Base-by-base conservation (phyloP, 495 filamentous ascomycete species). In the Aspergillus avenaceus region DNA sequence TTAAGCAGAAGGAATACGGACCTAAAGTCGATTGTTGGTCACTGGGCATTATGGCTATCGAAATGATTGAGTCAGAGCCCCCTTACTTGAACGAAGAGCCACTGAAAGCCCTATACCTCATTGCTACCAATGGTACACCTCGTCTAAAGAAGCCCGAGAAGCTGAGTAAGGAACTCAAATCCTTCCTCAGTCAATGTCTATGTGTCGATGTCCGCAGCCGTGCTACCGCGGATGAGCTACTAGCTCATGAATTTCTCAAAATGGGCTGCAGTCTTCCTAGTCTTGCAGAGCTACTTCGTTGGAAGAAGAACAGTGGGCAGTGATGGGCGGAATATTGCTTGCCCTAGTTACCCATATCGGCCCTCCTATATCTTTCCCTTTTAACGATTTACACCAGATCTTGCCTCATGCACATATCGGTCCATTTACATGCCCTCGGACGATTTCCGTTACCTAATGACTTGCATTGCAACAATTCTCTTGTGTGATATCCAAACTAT, bases 1-100 rank as follows among this genome's bases (percentile, higher is more conserved):
- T 98, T 62, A 97, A 97, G 75, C 93, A 97, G 67, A 96, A 96
- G 75, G 91, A 96, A 65, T 98, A 98, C 62, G 93, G 90, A 29
- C 85, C 87, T 56, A 98, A 98, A 78, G 93, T 97, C 48, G 93
- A 98, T 62, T 96, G 97, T 58, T 97, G 93, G 93, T 97, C 92
- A 11, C 77, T 98, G 42, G 93, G 93, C 59, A 98, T 98, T 73
- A 98, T 97, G 93, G 92, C 93, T 32, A 98, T 98, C 57, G 93
- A 98, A 74, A 96, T 98, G 95, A 98, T 98, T 62, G 95, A 98
- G 69, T 92, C 88, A 9, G 93, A 98, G 63, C 93, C 93, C 6
- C 93, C 93, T 0, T 97, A 98, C 67, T 80, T 97, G 22, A 97
- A 97, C 68, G 93, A 97, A 68, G 92, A 97, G 70, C 93, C 93